phyloP scores from a whole-genome alignment of 169 alveolate species.

The Plasmodium cynomolgi region DNA sequence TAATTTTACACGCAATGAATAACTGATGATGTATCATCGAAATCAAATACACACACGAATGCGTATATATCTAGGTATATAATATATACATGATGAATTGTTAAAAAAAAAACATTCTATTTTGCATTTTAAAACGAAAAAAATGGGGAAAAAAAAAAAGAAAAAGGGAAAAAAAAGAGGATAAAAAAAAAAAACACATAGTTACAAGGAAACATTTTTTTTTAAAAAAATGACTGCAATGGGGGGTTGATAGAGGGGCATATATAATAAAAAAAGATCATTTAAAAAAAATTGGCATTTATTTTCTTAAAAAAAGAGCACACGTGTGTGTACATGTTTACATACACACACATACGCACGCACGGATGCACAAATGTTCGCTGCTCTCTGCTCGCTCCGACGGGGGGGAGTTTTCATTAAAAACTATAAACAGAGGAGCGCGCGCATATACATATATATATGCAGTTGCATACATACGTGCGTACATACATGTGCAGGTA shows the following conservation, averaged over 20 bases:
- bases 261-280: slow-evolving; percentile 17
- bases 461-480: neutral
- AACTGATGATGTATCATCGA: slow-evolving; percentile 27
- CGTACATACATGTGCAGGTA: neutral
- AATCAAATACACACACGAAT: slow-evolving; percentile 25
- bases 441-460: neutral
- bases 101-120: slow-evolving; percentile 14
- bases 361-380: neutral
- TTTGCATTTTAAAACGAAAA: slow-evolving; percentile 25
- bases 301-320: neutral
- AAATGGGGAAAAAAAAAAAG: slow-evolving; percentile 16
- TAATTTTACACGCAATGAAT: slow-evolving; percentile 2
- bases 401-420: neutral
- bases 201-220: neutral
- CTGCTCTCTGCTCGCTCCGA: neutral
- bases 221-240: slow-evolving; percentile 27
- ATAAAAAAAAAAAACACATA: neutral
- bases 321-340: neutral
- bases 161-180: neutral
- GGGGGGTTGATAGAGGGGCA: neutral
- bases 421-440: neutral
- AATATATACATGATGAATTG: slow-evolving; percentile 7
- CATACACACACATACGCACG: neutral
- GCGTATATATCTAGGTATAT: neutral
- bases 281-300: slow-evolving; percentile 1